These are phyloP conservation scores for Corchorus olitorius DNA, from an alignment of 345 rosid genomes.

Conservation along the genomic window DNA sequence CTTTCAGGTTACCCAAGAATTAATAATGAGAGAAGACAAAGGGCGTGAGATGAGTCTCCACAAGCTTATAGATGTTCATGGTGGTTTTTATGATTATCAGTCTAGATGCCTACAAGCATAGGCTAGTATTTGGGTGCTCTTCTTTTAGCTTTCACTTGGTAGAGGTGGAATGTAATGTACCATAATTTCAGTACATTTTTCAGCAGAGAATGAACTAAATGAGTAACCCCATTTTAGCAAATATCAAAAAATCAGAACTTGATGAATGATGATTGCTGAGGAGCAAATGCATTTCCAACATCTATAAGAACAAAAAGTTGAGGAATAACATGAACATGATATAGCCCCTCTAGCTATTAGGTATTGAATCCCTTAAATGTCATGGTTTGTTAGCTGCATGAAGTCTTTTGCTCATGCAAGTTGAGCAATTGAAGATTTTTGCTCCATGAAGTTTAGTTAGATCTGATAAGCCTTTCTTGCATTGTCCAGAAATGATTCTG, in stretches of 20 bases:
- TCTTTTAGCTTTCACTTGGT: conserved; percentile 14
- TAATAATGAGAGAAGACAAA: not conserved
- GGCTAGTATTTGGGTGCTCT: not conserved
- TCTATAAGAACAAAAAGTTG: not conserved
- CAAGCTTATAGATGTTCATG: not conserved
- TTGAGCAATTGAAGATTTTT: not conserved
- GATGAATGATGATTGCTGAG: not conserved
- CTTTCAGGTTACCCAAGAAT: not conserved
- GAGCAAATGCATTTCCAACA: not conserved
- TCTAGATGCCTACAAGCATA: not conserved
- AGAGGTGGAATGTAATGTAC: conserved; percentile 1
- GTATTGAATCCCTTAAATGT: not conserved
- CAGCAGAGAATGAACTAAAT: conserved; percentile 25
- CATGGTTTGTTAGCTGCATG: not conserved
- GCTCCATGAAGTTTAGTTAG: not conserved
- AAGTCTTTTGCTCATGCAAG: not conserved
- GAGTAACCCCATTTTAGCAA: not conserved
- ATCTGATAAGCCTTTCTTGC: not conserved
- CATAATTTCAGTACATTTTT: conserved; percentile 9
- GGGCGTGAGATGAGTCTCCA: not conserved
- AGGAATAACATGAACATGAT: not conserved
- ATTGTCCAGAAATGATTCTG: not conserved
- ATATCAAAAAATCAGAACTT: conserved; percentile 1
- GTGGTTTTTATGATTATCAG: not conserved
- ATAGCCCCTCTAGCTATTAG: not conserved